Base-by-base conservation (phyloP, 73 alveolate species). In the Durusdinium trenchii region DNA sequence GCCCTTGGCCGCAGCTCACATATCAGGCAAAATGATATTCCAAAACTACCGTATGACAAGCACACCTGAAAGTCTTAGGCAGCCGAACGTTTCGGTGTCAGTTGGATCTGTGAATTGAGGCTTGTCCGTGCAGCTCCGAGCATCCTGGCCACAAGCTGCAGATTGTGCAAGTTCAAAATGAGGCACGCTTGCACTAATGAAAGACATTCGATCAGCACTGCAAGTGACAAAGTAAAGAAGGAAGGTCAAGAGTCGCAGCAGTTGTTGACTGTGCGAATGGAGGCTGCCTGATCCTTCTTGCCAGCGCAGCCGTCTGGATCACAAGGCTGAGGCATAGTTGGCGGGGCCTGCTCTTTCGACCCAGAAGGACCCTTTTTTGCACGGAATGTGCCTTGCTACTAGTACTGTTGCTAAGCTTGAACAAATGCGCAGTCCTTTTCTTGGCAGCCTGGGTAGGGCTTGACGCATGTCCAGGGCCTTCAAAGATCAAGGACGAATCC, bases 381-480 rank as follows among this genome's bases (percentile, higher is more conserved):
- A 32, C 18, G 64, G 9, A 20, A 54, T 20, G 51, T 32, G 81
- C 18, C 81, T 30, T n/a, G 32, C 42, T 26, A n/a, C 16, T 26
- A 26, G 43, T n/a, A 32, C 16, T 20, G 18, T 67, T n/a, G 81
- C 81, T 32, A 42, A 26, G 42, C 30, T 30, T 35, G 28, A 7
- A 9, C 16, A 5, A 35, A 35, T 12, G 50, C 61, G n/a, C 51
- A 9, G n/a, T 51, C 97, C 97, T 91, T 42, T n/a, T 86, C 97
- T 28, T 36, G 12, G 75, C 97, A 91, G 26, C 97, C 97, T 28
- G 86, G 89, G 89, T 47, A 91, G 5, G 97, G 97, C 87, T 91
- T 91, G 60, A 91, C 97, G 60, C 97, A 91, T n/a, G 79, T 76
- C 97, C 97, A 91, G 3, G 97, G 97, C 97, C 97, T 91, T 16